phyloP scores from a whole-genome alignment of 2,329 filamentous ascomycete genomes.

The Fusarium devonianum region DNA sequence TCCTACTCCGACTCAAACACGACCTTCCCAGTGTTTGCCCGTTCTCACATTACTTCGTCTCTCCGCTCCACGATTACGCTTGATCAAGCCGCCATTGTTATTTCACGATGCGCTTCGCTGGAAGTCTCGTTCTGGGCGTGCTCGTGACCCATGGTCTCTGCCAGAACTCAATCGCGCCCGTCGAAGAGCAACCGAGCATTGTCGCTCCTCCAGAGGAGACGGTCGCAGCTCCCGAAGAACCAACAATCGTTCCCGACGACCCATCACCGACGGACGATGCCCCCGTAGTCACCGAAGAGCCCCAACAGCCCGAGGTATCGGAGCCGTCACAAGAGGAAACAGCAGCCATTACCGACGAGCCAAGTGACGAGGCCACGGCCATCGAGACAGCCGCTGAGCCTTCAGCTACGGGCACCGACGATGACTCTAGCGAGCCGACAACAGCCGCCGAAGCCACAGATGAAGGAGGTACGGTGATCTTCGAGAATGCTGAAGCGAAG shows the following conservation, averaged over 20 bases:
- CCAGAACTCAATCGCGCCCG: conserved; percentile 14
- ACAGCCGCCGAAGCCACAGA: conserved; percentile 10
- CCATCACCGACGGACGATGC: conserved; percentile 2
- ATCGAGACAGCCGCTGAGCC: neutral
- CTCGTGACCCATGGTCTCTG: conserved; percentile 24
- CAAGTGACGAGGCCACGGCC: conserved; percentile 7
- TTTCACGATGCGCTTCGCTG: conserved; percentile 23
- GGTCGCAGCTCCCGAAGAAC: conserved; percentile 17
- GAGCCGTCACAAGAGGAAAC: conserved; percentile 3
- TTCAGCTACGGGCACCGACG: neutral
- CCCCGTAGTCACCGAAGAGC: conserved; percentile 9
- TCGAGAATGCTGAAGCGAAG: neutral
- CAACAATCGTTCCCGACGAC: conserved; percentile 11
- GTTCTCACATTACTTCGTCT: too few relatives aligned
- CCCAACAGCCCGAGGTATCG: conserved; percentile 2
- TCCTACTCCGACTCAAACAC: neutral
- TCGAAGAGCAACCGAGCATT: conserved; percentile 6
- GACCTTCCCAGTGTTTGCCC: neutral
- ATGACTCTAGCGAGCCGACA: conserved; percentile 7
- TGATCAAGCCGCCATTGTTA: neutral
- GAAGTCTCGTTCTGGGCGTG: conserved; percentile 24
- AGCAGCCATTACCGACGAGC: conserved; percentile 8
- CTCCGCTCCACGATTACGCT: neutral
- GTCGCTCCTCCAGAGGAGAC: conserved; percentile 21
- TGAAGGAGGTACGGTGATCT: conserved; percentile 11